Evolutionary conservation across 2,329 filamentous ascomycete species (phyloP).

Genomic region (Sphaerulina musiva): DNA sequence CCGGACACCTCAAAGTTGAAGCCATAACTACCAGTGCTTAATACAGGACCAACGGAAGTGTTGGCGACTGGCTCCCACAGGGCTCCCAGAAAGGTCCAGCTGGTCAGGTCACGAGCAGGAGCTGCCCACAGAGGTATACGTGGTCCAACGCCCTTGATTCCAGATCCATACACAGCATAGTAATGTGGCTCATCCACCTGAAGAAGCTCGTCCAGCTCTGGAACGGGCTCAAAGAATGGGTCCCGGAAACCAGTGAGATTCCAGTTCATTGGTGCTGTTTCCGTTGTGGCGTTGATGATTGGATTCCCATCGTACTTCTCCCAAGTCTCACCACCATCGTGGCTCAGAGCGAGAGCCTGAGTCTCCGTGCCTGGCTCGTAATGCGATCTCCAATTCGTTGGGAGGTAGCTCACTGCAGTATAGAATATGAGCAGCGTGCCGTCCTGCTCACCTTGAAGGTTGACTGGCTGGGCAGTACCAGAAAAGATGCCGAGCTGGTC

Average conservation of each 20-base stretch:
- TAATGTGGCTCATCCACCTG: slow-evolving; percentile 40
- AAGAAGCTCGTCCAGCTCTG: slow-evolving; percentile 40
- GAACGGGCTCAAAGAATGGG: slow-evolving; percentile 34
- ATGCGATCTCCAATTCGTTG: slow-evolving; percentile 41
- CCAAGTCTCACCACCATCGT: slow-evolving; percentile 45
- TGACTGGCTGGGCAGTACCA: slow-evolving; percentile 46
- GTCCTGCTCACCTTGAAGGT: slow-evolving; percentile 42
- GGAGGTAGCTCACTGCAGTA: slow-evolving; percentile 42
- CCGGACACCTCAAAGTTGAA: slow-evolving; percentile 47
- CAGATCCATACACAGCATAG: slow-evolving; percentile 42
- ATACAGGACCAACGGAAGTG: slow-evolving; percentile 37
- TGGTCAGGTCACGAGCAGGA: slow-evolving; percentile 39
- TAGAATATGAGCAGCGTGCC: slow-evolving; percentile 45
- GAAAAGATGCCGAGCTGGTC: slow-evolving; percentile 50
- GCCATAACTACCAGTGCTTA: slow-evolving; percentile 41
- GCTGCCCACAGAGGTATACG: slow-evolving; percentile 45
- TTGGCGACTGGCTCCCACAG: slow-evolving; percentile 42
- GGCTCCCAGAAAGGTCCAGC: slow-evolving; percentile 44
- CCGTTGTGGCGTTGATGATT: slow-evolving; percentile 36
- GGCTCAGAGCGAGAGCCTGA: slow-evolving; percentile 41
- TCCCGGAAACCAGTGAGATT: slow-evolving; percentile 41
- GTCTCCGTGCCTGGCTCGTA: slow-evolving; percentile 43
- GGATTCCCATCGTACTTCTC: slow-evolving; percentile 43
- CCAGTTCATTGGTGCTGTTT: slow-evolving; percentile 39
- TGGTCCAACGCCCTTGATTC: slow-evolving; percentile 44